A percentile compares a stretch with the other conserved stretches of the same genome.
Conservation (phyloP, 768 basidiomycete genomes). For the Tylopilus balloui region DNA sequence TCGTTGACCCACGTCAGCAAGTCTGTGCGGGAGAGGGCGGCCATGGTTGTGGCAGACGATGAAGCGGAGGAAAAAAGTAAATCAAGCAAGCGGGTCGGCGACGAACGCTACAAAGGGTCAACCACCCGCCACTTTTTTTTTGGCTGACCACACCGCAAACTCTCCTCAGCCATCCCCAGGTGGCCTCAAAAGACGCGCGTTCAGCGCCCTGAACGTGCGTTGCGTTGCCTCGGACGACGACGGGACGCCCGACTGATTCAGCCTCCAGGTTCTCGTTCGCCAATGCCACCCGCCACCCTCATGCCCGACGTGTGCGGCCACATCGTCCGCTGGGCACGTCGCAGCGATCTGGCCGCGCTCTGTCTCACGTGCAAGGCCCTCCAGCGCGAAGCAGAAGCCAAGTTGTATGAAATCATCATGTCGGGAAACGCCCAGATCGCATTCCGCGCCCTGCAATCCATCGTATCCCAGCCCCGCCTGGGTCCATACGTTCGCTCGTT, state of each 20-base stretch:
- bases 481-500: constrained; percentile 43
- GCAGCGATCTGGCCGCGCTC: constrained; percentile 40
- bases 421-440: constrained; percentile 35
- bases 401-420: constrained; percentile 41
- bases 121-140: constrained; percentile 1
- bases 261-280: not conserved
- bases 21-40: constrained; percentile 74
- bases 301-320: constrained; percentile 42
- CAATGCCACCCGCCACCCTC: constrained; percentile 23
- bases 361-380: constrained; percentile 44
- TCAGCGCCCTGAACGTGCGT: not conserved
- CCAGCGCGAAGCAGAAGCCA: constrained; percentile 44
- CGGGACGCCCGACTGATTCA: not conserved
- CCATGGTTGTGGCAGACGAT: constrained; percentile 38
- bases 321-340: constrained; percentile 36
- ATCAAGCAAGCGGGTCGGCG: not conserved
- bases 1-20: constrained; percentile 93
- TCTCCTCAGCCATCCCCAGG: not conserved
- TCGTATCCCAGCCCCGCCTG: constrained; percentile 34
- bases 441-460: constrained; percentile 36
- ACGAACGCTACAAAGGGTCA: not conserved
- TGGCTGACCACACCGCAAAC: not conserved
- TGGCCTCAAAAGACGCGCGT: not conserved
- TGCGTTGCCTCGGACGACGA: not conserved
- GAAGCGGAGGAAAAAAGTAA: not conserved